Evolutionary conservation across 495 filamentous ascomycete genomes (phyloP).

Genomic region (Podospora australis): DNA sequence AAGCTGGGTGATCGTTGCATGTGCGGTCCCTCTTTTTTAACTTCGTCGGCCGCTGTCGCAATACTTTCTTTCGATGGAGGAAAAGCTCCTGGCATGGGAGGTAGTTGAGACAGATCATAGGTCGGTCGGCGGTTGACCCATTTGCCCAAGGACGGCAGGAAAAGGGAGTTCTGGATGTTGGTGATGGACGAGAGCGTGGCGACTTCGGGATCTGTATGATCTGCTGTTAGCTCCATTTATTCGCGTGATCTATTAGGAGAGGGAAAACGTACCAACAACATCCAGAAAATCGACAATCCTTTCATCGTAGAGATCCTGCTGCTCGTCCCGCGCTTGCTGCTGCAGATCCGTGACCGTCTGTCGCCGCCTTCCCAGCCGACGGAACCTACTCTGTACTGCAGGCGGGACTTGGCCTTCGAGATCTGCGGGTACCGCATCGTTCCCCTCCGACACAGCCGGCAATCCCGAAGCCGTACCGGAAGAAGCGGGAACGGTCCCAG

Average conservation of each 20-base stretch:
- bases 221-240: neutral
- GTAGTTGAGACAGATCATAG: conserved; percentile 56
- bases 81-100: conserved; percentile 18
- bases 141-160: conserved; percentile 61
- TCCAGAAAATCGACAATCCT: conserved; percentile 64
- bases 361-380: conserved; percentile 2
- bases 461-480: too few species aligned
- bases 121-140: conserved; percentile 66
- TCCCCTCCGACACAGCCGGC: too few species aligned
- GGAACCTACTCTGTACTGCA: neutral
- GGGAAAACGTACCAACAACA: conserved; percentile 54
- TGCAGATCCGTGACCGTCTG: neutral
- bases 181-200: conserved; percentile 66
- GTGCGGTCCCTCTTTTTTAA: conserved; percentile 1
- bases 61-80: conserved; percentile 18
- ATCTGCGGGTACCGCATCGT: neutral
- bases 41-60: neutral
- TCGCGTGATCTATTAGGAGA: too few species aligned
- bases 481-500: neutral
- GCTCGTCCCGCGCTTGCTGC: conserved; percentile 13
- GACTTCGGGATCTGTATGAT: conserved; percentile 61
- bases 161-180: conserved; percentile 74
- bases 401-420: neutral
- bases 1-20: conserved; percentile 31
- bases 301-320: conserved; percentile 40